Base-by-base conservation (phyloP, 805 yeast species). In the Candida broadrunensis region DNA sequence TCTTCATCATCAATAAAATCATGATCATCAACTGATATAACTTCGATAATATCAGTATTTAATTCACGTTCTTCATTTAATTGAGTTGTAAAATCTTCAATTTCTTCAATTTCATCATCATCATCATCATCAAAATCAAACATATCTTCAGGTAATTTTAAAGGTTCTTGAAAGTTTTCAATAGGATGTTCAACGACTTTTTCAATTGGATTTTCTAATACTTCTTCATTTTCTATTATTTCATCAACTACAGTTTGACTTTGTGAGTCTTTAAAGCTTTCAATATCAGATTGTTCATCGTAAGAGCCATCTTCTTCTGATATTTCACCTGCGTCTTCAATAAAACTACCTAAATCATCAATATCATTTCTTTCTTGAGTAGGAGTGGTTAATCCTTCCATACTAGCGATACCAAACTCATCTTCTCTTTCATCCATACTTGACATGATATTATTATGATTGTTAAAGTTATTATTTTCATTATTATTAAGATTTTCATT, bases 51-150 rank as follows among this genome's bases (percentile, higher is more conserved):
- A 19, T 62, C 65, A 4, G 42, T 43, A 26, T 50, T 50, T 2
- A 63, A 37, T 40, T 65, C 75, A 14, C 74, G 48, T 37, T 67
- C 73, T 33, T 67, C 66, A 36, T 70, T 70, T 25, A 69, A 51
- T 43, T 69, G 75, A 1, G 73, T 66, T 19, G 65, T 61, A 38
- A 63, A 40, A 35, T 46, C 45, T 29, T 48, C 54, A 19, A 48
- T 43, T 19, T 46, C 50, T 36, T 52, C 56, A 16, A 45, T 46
- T 7, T 41, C 52, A 12, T 51, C 56, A 17, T 41, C 41, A 24
- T 43, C 48, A 14, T 33, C 47, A 24, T 33, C 46, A 11, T 21
- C 43, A 11, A 31, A 27, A 13, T 36, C 33, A 24, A 14, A 8
- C 5, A 14, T 18, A 19, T 30, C 39, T 13, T 18, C 36, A 18